Evolutionary conservation across 2,329 filamentous ascomycete species (phyloP), one percentile per base, ranked within the genome.

Genomic region (Colletotrichum sp.): DNA sequence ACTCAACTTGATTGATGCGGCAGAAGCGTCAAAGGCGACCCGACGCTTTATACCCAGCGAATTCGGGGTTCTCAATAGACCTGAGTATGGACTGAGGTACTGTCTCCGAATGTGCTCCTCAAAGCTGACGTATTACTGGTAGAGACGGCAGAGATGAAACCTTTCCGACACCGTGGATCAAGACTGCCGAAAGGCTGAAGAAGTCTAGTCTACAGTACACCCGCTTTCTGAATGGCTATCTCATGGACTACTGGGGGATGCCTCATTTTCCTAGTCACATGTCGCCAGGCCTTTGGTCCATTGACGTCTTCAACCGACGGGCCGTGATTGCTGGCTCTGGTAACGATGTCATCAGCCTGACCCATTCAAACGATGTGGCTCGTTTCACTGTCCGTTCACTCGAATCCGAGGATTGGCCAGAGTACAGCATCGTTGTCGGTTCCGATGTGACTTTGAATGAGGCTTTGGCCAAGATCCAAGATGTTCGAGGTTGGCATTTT

Each of bases 241-340:
- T 89, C 77, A 81, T 88, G 78, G 87, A 89, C 76, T 88, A 88
- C 77, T 88, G 80, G 78, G 86, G 85, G 28, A 81, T 84, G 72
- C 86, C 86, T 6, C 73, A 80, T 16, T 76, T 85, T 60, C 80
- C 82, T 60, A 85, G 83, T 3, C 80, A 88, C 78, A 76, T 89
- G 65, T 63, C 80, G 2, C 84, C 83, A 4, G 82, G 82, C 65
- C 80, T 84, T 2, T 84, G 87, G n/a, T 83, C 85, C 6, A 76
- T 90, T 24, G 87, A 90, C 78, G 83, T 90, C 12, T 69, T 78
- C 5, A 83, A 83, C 71, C 85, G 86, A 12, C 80, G 80, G 6
- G 89, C 89, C 2, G 88, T 85, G 9, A 86, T 90, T 26, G 89
- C 90, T 0, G 89, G 88, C 0, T 82, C 85, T 26, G 90, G 90